Evolutionary conservation across 2,329 filamentous ascomycete genomes (phyloP).

Genomic region (Ceratocystis diversiconidia): DNA sequence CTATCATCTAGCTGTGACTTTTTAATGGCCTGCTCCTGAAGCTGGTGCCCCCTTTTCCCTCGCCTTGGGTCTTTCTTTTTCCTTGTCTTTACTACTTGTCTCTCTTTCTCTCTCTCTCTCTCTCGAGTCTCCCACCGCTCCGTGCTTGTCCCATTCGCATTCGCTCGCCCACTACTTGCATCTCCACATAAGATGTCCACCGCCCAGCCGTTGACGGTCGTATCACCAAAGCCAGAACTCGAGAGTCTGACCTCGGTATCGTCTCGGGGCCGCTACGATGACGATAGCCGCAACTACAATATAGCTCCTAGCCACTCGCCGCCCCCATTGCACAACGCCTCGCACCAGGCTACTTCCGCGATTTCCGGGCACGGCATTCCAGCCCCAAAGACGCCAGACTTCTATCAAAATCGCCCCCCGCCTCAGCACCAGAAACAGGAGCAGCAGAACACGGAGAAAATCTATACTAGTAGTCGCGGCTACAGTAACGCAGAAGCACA

Average conservation of each 20-base stretch:
- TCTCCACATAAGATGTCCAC: not conserved
- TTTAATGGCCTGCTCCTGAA: not conserved
- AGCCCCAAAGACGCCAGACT: not conserved
- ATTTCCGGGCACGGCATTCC: not conserved
- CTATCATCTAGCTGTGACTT: not conserved
- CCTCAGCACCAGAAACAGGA: not conserved
- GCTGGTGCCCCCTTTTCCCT: not conserved
- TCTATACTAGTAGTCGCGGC: not conserved
- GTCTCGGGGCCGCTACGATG: not conserved
- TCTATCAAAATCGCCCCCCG: not conserved
- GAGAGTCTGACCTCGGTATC: not conserved
- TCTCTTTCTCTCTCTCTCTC: not conserved
- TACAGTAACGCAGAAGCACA: not conserved
- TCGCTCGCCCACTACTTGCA: not conserved
- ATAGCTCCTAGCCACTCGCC: not conserved
- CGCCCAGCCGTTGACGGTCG: not conserved
- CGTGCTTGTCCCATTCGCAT: not conserved
- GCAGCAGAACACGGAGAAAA: not conserved
- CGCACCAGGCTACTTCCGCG: not conserved
- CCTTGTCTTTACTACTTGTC: not conserved
- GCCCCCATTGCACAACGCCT: not conserved
- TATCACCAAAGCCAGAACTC: not conserved
- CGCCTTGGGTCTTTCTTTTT: not conserved
- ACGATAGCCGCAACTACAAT: not conserved
- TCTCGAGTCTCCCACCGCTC: conserved; percentile 1